A percentile compares a stretch with the other conserved stretches of the same genome.
Conservation (phyloP, 352 stramenopile genomes). For the Globisporangium apiculatum region DNA sequence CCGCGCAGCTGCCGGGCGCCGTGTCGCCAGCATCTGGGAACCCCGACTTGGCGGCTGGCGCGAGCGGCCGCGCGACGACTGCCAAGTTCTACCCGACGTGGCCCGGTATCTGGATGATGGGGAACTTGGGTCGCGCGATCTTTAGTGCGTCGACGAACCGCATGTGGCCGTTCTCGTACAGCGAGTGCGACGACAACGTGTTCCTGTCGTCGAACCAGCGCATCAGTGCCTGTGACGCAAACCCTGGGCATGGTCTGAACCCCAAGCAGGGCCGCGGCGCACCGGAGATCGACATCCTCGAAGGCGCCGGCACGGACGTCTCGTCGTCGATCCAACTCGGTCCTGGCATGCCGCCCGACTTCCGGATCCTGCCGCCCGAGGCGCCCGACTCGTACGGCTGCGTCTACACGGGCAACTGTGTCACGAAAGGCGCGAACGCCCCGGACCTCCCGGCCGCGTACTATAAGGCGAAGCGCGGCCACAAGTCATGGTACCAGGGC, state of each 20-base stretch:
- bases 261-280: constrained; percentile 84
- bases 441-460: constrained; percentile 28
- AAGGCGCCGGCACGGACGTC: constrained; percentile 75
- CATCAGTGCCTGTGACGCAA: constrained; percentile 86
- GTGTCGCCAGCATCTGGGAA: constrained; percentile 40
- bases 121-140: constrained; percentile 94
- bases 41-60: constrained; percentile 34
- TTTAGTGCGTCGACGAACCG: constrained; percentile 91
- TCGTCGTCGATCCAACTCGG: constrained; percentile 89
- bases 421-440: constrained; percentile 34
- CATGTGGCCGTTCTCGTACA: constrained; percentile 96
- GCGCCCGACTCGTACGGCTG: constrained; percentile 16
- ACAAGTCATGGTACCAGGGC: constrained; percentile 71
- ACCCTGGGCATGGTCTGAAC: constrained; percentile 90
- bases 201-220: constrained; percentile 66
- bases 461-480: constrained; percentile 34
- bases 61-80: constrained; percentile 46
- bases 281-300: constrained; percentile 95
- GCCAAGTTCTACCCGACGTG: constrained; percentile 79
- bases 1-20: constrained; percentile 78
- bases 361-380: constrained; percentile 21
- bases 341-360: constrained; percentile 55
- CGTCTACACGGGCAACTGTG: constrained; percentile 34
- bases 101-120: constrained; percentile 94
- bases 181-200: constrained; percentile 78